These are phyloP conservation scores for Helotiales sp. DNA, from an alignment of 2,329 filamentous ascomycete species.

Conservation along the genomic window DNA sequence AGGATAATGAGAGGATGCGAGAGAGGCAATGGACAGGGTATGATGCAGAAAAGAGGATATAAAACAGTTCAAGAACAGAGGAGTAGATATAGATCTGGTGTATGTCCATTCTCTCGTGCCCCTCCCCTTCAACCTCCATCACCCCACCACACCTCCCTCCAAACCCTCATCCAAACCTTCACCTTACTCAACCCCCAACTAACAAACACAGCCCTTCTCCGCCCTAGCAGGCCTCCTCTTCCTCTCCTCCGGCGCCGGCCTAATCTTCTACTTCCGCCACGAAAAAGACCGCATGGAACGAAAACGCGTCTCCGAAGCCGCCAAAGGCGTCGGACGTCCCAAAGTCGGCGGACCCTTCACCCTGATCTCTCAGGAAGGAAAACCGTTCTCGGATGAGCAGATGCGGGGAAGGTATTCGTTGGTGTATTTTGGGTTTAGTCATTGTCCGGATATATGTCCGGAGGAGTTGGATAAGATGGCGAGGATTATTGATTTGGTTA, in stretches of 20 bases:
- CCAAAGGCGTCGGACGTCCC: slow-evolving; percentile 88
- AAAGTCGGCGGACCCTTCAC: slow-evolving; percentile 90
- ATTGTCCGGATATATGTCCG: slow-evolving; percentile 97
- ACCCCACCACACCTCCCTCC: not conserved
- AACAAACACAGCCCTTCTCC: slow-evolving; percentile 72
- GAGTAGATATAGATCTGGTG: slow-evolving; percentile 20
- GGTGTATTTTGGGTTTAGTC: slow-evolving; percentile 97
- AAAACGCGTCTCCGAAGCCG: slow-evolving; percentile 84
- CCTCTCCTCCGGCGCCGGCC: slow-evolving; percentile 70
- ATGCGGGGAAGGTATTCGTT: slow-evolving; percentile 84
- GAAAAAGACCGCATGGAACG: slow-evolving; percentile 92
- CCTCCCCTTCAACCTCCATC: not conserved
- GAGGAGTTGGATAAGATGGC: slow-evolving; percentile 99
- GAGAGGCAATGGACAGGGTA: not conserved
- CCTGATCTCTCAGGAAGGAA: slow-evolving; percentile 79
- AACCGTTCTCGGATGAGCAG: slow-evolving; percentile 73
- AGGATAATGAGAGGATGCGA: not conserved
- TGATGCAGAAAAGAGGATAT: slow-evolving; percentile 16
- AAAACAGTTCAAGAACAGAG: slow-evolving; percentile 36
- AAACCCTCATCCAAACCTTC: not conserved
- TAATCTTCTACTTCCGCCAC: slow-evolving; percentile 88
- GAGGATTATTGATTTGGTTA: slow-evolving; percentile 79
- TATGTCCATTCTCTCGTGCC: slow-evolving; percentile 17
- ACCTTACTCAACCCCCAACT: not conserved
- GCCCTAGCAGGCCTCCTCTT: slow-evolving; percentile 89